Conservation (phyloP, 805 yeast genomes). For the Saturnispora halmiae region DNA sequence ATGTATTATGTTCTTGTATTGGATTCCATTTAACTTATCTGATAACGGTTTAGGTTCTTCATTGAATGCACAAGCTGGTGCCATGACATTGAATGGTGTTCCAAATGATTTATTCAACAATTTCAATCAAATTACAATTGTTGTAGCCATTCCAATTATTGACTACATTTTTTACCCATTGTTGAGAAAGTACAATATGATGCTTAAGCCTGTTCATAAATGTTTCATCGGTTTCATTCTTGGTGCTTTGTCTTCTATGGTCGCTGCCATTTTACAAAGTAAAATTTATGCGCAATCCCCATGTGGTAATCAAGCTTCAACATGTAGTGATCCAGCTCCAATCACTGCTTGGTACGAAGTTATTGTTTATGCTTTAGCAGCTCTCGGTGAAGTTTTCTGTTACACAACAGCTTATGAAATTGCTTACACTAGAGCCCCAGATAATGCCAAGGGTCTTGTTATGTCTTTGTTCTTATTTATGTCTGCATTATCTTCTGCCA, state of each 20-base stretch:
- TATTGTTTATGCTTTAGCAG: constrained; percentile 32
- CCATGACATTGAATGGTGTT: constrained; percentile 44
- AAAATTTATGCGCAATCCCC: constrained; percentile 42
- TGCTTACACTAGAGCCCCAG: constrained; percentile 46
- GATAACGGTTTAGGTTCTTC: constrained; percentile 42
- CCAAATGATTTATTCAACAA: constrained; percentile 50
- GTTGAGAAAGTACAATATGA: constrained; percentile 34
- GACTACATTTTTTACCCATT: constrained; percentile 41
- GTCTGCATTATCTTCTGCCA: constrained; percentile 39
- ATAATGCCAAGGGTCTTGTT: constrained; percentile 44
- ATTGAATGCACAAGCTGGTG: constrained; percentile 46
- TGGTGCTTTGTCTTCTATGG: constrained; percentile 39
- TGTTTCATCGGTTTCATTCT: constrained; percentile 40
- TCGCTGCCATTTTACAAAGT: constrained; percentile 44
- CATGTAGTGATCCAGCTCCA: constrained; percentile 27
- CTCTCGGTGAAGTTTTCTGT: constrained; percentile 46
- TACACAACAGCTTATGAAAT: constrained; percentile 42
- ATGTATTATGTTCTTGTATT: constrained; percentile 39
- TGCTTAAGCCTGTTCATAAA: constrained; percentile 37
- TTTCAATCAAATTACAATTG: constrained; percentile 47
- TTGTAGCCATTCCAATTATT: constrained; percentile 42
- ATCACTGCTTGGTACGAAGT: constrained; percentile 29
- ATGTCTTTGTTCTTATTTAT: constrained; percentile 36
- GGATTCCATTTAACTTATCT: constrained; percentile 30
- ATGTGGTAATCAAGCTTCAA: constrained; percentile 40